These are phyloP conservation scores for Lachnellula subtilissima DNA, from an alignment of 2,329 filamentous ascomycete species.

Conservation along the genomic window DNA sequence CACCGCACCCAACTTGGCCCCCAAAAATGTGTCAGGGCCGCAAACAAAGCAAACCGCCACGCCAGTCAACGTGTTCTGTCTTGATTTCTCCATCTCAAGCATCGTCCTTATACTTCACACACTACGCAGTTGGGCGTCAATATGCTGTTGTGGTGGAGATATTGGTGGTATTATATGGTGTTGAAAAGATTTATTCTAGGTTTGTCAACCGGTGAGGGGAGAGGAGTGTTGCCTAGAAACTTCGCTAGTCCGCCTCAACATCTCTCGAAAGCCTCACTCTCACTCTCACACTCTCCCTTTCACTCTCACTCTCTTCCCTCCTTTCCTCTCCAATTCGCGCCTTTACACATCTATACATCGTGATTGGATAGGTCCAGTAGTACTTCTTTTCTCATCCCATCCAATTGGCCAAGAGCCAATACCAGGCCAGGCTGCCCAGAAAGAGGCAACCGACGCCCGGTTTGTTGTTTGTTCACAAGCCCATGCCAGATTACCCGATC, in stretches of 20 bases:
- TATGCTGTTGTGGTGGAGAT: not conserved
- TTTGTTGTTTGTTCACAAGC: conserved; percentile 1
- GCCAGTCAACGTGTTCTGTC: not conserved
- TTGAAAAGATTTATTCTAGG: not conserved
- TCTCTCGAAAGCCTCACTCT: conserved; percentile 13
- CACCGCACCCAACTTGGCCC: not conserved
- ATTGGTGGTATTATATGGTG: not conserved
- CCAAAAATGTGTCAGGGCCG: not conserved
- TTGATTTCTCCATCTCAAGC: not conserved
- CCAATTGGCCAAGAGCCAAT: conserved; percentile 1
- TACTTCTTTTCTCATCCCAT: conserved; percentile 1
- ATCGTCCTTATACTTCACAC: not conserved
- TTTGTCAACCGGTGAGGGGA: not conserved
- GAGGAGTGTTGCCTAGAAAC: conserved; percentile 11
- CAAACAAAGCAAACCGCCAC: not conserved
- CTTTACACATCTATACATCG: not conserved
- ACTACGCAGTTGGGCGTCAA: not conserved
- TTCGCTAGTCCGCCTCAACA: conserved; percentile 21
- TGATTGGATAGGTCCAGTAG: conserved; percentile 10
- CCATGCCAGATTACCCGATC: conserved; percentile 1
- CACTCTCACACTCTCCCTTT: not conserved
- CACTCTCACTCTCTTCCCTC: conserved; percentile 2
- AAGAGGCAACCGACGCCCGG: conserved; percentile 4
- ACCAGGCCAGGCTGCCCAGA: not conserved
- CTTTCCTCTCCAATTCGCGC: not conserved